Evolutionary conservation across 371 early-diverging fungal species (phyloP).

Genomic region (Apophysomyces elegans): DNA sequence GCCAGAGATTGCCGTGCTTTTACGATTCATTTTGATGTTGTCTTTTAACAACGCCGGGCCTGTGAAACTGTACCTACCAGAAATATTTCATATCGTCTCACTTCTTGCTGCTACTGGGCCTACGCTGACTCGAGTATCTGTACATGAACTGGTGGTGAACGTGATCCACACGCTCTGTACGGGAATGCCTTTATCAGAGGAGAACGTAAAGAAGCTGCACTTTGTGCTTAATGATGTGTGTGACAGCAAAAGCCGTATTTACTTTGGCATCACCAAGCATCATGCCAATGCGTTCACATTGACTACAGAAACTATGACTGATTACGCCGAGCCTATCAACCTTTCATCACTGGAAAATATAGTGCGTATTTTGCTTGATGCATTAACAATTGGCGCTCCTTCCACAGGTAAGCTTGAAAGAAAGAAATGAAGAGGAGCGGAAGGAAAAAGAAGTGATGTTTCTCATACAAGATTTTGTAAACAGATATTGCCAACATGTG

Average conservation of each 20-base stretch:
- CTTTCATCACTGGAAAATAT: constrained; percentile 80
- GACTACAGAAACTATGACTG: constrained; percentile 65
- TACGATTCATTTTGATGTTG: constrained; percentile 85
- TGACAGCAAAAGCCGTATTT: constrained; percentile 75
- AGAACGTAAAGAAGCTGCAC: constrained; percentile 61
- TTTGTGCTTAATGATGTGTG: constrained; percentile 71
- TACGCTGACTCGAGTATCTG: constrained; percentile 79
- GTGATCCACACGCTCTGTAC: constrained; percentile 88
- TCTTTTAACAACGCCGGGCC: constrained; percentile 82
- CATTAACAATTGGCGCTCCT: constrained; percentile 78
- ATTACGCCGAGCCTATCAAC: constrained; percentile 69
- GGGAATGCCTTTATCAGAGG: constrained; percentile 61
- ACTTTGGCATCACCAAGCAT: constrained; percentile 80
- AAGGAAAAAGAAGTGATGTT: too few relatives aligned
- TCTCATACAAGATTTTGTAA: constrained; percentile 36
- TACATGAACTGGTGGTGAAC: constrained; percentile 93
- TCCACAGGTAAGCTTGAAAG: constrained; percentile 53
- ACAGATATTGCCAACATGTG: constrained; percentile 77
- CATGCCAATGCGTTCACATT: constrained; percentile 77
- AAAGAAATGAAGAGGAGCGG: too few relatives aligned
- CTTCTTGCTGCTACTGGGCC: constrained; percentile 85
- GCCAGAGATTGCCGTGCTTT: constrained; percentile 86
- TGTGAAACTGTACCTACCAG: constrained; percentile 78
- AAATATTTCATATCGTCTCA: constrained; percentile 84
- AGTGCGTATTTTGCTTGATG: constrained; percentile 76